Base-by-base conservation (phyloP, 805 yeast species). In the Suhomyces emberorum region DNA sequence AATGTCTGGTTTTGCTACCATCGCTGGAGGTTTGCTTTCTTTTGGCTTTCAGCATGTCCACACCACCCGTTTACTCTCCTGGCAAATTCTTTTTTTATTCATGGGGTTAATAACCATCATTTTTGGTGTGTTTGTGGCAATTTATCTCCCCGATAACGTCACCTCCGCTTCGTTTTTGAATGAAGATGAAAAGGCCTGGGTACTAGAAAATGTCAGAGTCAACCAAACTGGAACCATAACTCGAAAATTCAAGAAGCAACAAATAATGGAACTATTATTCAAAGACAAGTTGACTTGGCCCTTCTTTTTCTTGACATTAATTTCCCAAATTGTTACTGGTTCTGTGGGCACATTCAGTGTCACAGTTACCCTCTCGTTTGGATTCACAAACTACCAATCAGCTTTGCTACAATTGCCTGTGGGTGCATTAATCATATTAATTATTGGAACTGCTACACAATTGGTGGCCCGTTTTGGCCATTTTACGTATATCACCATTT, bases 11-110 rank as follows among this genome's bases (percentile, higher is more conserved):
- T 52, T 66, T 3, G 77, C 81, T 2, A 70, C 79, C 15, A 66
- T 73, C 7, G 76, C 80, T 15, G 71, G 71, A 3, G 65, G 69
- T 1, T 46, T 63, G 9, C 47, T 67, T 20, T 63, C 71, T 35
- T 54, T 69, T 55, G 79, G 70, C 0, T 78, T 79, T 51, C 78
- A 74, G 47, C 77, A 74, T 44, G 69, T 77, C 15, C 43, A 49
- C 30, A 41, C 55, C 8, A 32, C 43, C 3, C 63, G 61, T 17
- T 64, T 76, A 37, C 53, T 65, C 17, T 70, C 80, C n/a, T 79
- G 83, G 83, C 81, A 76, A 54, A 75, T 78, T 31, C 69, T 77
- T 57, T 79, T 76, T 52, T 48, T 78, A 12, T 69, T 75, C 3
- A 72, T 78, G 49, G 85, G 85, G 7, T 32, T 74, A 2, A 49